Percentiles rank a stretch among this genome's conserved stretches.
phyloP scores from a whole-genome alignment of 2,329 filamentous ascomycete genomes.

The Leptosphaerulina australis region DNA sequence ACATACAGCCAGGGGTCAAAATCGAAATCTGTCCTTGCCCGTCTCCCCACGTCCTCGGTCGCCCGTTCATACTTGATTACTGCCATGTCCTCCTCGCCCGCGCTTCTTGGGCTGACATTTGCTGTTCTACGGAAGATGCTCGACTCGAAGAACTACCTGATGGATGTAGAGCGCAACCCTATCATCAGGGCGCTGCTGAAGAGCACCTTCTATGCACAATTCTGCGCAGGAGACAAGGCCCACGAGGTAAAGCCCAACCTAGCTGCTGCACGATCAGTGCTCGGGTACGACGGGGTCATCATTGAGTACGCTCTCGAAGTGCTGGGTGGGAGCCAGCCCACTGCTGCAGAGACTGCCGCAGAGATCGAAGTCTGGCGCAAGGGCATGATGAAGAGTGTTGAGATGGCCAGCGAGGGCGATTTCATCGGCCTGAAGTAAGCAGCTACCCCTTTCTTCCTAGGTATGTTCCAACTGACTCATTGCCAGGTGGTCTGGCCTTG shows the following conservation, averaged over 20 bases:
- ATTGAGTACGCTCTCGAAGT: slow-evolving; percentile 84
- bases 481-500: slow-evolving; percentile 77
- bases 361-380: slow-evolving; percentile 75
- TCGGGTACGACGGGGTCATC: slow-evolving; percentile 84
- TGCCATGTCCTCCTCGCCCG: slow-evolving; percentile 70
- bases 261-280: slow-evolving; percentile 67
- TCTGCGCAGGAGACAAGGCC: slow-evolving; percentile 81
- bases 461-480: slow-evolving; percentile 21
- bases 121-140: slow-evolving; percentile 71
- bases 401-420: slow-evolving; percentile 57
- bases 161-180: slow-evolving; percentile 78
- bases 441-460: not conserved
- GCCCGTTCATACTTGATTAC: slow-evolving; percentile 73
- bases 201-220: slow-evolving; percentile 87
- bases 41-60: slow-evolving; percentile 70
- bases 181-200: slow-evolving; percentile 73
- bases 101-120: slow-evolving; percentile 73
- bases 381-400: slow-evolving; percentile 76
- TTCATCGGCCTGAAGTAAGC: slow-evolving; percentile 61
- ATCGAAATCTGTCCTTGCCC: slow-evolving; percentile 58
- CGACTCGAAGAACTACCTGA: slow-evolving; percentile 67
- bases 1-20: slow-evolving; percentile 19
- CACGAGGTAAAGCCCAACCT: slow-evolving; percentile 68
- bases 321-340: slow-evolving; percentile 66
- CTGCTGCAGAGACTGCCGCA: slow-evolving; percentile 58